Evolutionary conservation across 768 basidiomycete species (phyloP), one percentile per base, ranked within the genome.

Genomic region (Leucogyrophana mollusca): DNA sequence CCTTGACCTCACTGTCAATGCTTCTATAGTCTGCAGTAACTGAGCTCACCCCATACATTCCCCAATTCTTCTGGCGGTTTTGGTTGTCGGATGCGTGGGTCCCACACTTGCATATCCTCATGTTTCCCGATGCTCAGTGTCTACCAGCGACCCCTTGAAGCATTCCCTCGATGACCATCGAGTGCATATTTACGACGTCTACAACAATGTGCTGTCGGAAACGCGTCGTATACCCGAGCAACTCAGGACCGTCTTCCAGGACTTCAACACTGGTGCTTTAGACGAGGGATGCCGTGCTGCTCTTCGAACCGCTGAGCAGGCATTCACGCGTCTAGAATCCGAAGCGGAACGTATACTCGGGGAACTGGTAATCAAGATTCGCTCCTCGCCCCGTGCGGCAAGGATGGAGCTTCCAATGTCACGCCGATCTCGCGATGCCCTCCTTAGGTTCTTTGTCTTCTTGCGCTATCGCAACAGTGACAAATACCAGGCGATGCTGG

Each of bases 401-500:
- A 57, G 55, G 17, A 60, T 56, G 39, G 57, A 63, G 37, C 7
- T 59, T 1, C 7, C 52, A 2, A 49, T 55, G 50, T 52, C 62
- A 9, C 53, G 53, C 27, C 60, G 57, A 20, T 51, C 51, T 22
- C 59, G 72, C 11, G 70, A 73, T 32, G 57, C 57, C n/a, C 50
- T 83, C 2, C 68, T 74, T 9, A 74, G 72, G 48, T 82, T 75
- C 55, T 70, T 82, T 35, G 64, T 74, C 9, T 81, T 83, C 51
- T 61, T 83, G 0, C 73, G 80, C n/a, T 83, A 79, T 50, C 67
- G 81, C 11, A 83, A 83, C 48, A 73, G 77, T 52, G 59, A 64
- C 8, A 69, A 69, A 10, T 83, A 80, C 51, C 53, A 58, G 18
- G 57, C 72, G 36, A 70, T 70, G 9, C 59, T 79, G 23, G 49